These are phyloP conservation scores for Aaosphaeria pasadenensis DNA, from an alignment of 2,329 filamentous ascomycete species.

Conservation along the genomic window DNA sequence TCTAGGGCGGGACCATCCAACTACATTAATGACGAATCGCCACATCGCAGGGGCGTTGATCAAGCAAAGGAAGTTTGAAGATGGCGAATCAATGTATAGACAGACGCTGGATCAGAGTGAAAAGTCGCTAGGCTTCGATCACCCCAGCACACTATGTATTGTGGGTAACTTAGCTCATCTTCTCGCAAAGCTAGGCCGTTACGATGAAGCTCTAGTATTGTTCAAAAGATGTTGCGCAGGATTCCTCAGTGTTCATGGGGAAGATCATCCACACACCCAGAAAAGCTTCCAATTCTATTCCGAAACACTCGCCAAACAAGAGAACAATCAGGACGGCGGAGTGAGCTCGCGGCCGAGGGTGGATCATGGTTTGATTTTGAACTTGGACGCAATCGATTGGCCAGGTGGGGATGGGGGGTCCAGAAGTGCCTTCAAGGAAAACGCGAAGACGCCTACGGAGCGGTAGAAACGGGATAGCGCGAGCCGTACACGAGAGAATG, in stretches of 20 bases:
- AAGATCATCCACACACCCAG: slow-evolving; percentile 2
- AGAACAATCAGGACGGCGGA: too few relatives aligned
- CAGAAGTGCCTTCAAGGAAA: too few relatives aligned
- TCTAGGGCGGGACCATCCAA: slow-evolving; percentile 2
- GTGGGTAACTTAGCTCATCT: not conserved
- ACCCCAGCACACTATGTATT: not conserved
- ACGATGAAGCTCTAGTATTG: slow-evolving; percentile 4
- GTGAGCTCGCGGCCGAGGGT: too few relatives aligned
- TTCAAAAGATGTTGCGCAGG: slow-evolving; percentile 1
- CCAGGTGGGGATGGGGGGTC: too few relatives aligned
- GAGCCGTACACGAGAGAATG: too few relatives aligned
- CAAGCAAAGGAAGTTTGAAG: not conserved
- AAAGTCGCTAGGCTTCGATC: not conserved
- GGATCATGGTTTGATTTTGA: too few relatives aligned
- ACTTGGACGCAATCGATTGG: too few relatives aligned
- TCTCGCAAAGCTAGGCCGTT: not conserved
- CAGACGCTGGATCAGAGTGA: slow-evolving; percentile 1
- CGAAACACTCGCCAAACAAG: too few relatives aligned
- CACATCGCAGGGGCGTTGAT: not conserved
- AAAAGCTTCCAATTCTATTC: too few relatives aligned
- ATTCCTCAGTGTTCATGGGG: slow-evolving; percentile 1
- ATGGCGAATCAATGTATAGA: not conserved
- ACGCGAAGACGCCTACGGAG: too few relatives aligned
- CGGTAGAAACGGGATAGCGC: too few relatives aligned
- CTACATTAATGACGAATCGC: slow-evolving; percentile 4